Base-by-base conservation (phyloP, 2,329 filamentous ascomycete species). In the Penicillium sp. region DNA sequence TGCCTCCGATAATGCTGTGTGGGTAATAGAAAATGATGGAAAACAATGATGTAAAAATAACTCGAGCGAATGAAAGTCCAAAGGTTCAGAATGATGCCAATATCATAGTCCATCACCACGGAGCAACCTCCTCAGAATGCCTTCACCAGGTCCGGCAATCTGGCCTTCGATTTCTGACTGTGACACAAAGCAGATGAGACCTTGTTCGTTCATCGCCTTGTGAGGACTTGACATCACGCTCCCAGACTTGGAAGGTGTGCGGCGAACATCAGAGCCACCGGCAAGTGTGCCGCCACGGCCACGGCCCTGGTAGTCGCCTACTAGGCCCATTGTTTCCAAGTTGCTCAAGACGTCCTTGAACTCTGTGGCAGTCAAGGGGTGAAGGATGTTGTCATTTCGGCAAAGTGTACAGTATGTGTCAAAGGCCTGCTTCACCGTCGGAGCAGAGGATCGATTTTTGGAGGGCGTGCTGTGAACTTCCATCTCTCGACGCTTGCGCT, bases 301-400 rank as follows among this genome's bases (percentile, higher is more conserved):
- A 84, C 91, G 66, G 79, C 90, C 78, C 83, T 91, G 70, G 77
- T 90, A 68, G 76, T 88, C 75, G 72, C 88, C 82, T 6, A 97
- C 82, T 22, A 98, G 79, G 1, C 91, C 93, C 47, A 96, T 78
- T 0, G 93, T 95, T 78, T 99, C 95, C 52, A 99, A 77, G 65
- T 91, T 96, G 35, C 89, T 87, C 21, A 97, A 82, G 5, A 99
- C 93, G 74, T 99, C 95, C 56, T 92, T 86, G 74, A 99, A 99
- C 73, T 99, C 95, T 5, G 91, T 95, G 68, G 86, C 89, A 1
- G 91, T 95, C 2, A 99, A 84, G 1, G 93, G 90, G 64, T 96
- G 92, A 2, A 99, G 83, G 10, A 96, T 82, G n/a, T 92, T 90
- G 68, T 98, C 93, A 35, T 86, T 85, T 56, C 86, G 93, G 76